A percentile compares a stretch with the other conserved stretches of the same genome.
These are phyloP conservation scores for Hyaloscypha finlandica DNA, from an alignment of 495 filamentous ascomycete genomes.

Conservation along the genomic window DNA sequence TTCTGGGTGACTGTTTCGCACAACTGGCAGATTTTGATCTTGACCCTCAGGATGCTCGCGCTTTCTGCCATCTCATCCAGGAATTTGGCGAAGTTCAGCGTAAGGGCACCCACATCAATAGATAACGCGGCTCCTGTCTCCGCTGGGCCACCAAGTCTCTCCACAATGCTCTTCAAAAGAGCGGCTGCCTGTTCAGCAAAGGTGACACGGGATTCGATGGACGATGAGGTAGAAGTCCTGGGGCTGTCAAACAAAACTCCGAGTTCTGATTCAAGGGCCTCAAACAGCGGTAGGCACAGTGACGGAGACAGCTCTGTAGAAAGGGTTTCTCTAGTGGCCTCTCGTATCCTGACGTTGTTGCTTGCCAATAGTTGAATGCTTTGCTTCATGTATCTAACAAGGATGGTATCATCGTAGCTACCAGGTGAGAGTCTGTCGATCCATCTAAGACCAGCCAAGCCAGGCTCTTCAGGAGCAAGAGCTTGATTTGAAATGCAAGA, in stretches of 20 bases:
- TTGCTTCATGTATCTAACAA: constrained; percentile 60
- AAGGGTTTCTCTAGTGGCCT: constrained; percentile 63
- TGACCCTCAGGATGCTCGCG: constrained; percentile 56
- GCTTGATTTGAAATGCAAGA: constrained; percentile 61
- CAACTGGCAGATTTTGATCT: constrained; percentile 66
- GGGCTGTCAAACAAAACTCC: constrained; percentile 55
- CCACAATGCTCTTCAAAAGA: constrained; percentile 61
- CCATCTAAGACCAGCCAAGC: constrained; percentile 59
- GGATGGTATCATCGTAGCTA: constrained; percentile 55
- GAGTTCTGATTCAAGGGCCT: constrained; percentile 61
- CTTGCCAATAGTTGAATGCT: constrained; percentile 64
- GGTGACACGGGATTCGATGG: constrained; percentile 58
- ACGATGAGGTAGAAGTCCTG: constrained; percentile 49
- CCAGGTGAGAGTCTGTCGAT: constrained; percentile 58
- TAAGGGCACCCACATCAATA: constrained; percentile 59
- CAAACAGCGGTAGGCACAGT: constrained; percentile 61
- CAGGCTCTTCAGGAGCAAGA: constrained; percentile 53
- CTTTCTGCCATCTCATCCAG: constrained; percentile 47
- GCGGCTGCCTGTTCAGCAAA: constrained; percentile 67
- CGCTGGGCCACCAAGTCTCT: constrained; percentile 58
- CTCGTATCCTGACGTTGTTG: constrained; percentile 60
- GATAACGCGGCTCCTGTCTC: constrained; percentile 58
- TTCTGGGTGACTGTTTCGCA: constrained; percentile 64
- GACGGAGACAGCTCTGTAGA: constrained; percentile 59
- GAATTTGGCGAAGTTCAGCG: constrained; percentile 62